These are phyloP conservation scores for Coemansia sp. DNA, from an alignment of 192 early-diverging fungal species.

Conservation along the genomic window DNA sequence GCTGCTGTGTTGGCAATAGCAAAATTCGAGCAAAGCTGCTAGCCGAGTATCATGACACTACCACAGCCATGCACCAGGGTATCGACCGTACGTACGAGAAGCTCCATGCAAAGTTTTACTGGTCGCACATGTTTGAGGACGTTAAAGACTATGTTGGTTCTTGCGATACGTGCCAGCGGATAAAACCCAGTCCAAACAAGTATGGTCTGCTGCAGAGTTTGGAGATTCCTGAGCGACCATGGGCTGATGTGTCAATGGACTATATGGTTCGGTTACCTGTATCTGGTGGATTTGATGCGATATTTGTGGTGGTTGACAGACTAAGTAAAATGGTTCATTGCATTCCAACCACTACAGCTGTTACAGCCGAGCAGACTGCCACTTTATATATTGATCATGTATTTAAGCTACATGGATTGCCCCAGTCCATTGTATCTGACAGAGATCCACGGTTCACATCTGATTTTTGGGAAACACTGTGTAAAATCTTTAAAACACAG, in stretches of 20 bases:
- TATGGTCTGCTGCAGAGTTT: conserved; percentile 9
- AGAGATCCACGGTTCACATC: not conserved
- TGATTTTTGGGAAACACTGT: not conserved
- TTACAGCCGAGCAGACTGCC: not conserved
- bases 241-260: conserved; percentile 1
- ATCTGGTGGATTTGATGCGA: not conserved
- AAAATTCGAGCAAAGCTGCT: no score
- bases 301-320: conserved; percentile 14
- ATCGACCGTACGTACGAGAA: not conserved
- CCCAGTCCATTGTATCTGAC: conserved; percentile 1
- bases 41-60: not conserved
- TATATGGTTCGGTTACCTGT: conserved; percentile 1
- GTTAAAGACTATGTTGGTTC: not conserved
- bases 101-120: not conserved
- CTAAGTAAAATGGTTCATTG: not conserved
- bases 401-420: not conserved
- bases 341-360: not conserved
- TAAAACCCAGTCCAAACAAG: not conserved
- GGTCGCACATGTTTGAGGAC: not conserved
- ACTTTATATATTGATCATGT: not conserved
- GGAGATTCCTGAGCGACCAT: not conserved
- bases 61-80: not conserved
- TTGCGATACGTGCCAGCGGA: not conserved
- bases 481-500: not conserved
- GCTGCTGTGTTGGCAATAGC: not conserved